These are phyloP conservation scores for Fusarium albosuccineum DNA, from an alignment of 2,329 filamentous ascomycete genomes.

Conservation along the genomic window DNA sequence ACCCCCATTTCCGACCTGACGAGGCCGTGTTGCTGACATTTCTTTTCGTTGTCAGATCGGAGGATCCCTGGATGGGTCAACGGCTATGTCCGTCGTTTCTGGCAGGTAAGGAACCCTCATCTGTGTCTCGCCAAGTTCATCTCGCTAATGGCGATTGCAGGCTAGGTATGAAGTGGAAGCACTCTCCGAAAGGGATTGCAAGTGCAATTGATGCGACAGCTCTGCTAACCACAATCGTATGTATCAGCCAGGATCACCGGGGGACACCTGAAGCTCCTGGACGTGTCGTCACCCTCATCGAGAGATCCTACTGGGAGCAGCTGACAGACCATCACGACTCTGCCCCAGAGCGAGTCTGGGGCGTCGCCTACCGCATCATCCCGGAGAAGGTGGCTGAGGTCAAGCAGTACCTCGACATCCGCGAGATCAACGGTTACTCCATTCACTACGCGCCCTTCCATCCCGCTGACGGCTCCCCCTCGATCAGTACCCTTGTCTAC, in stretches of 20 bases:
- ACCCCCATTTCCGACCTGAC: not conserved
- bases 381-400: conserved; percentile 81
- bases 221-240: conserved; percentile 1
- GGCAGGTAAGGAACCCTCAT: conserved; percentile 79
- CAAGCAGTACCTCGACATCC: conserved; percentile 90
- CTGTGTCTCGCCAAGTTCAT: conserved; percentile 1
- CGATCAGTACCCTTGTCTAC: conserved; percentile 79
- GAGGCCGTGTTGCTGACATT: conserved; percentile 6
- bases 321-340: conserved; percentile 76
- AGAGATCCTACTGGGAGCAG: conserved; percentile 84
- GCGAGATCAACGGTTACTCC: conserved; percentile 97
- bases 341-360: conserved; percentile 82
- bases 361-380: conserved; percentile 89
- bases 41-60: conserved; percentile 70
- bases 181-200: not conserved
- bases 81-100: conserved; percentile 95
- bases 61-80: conserved; percentile 90
- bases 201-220: not conserved
- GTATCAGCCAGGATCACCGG: conserved; percentile 86
- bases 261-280: conserved; percentile 90
- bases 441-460: conserved; percentile 92
- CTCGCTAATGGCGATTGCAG: conserved; percentile 38
- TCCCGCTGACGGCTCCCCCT: conserved; percentile 53
- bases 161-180: conserved; percentile 49
- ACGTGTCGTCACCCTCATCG: conserved; percentile 92